These are phyloP conservation scores for Grammothele lineata DNA, from an alignment of 768 basidiomycete species.

Conservation along the genomic window DNA sequence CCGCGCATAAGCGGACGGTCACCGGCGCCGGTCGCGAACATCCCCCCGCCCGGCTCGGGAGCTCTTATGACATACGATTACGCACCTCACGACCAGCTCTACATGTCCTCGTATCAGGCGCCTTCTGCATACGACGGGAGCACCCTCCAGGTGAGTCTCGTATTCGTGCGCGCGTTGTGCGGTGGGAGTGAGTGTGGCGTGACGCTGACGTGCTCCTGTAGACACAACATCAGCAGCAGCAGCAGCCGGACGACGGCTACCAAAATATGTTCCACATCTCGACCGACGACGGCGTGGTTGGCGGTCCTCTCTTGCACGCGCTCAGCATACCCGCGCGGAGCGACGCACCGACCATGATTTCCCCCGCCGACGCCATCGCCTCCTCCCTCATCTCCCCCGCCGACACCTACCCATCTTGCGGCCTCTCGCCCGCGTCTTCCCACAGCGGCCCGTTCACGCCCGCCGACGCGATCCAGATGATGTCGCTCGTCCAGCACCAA, in stretches of 20 bases:
- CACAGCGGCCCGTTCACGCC: constrained; percentile 49
- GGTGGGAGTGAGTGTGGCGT: neutral
- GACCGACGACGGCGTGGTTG: constrained; percentile 1
- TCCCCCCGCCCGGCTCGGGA: constrained; percentile 32
- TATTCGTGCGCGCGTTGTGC: constrained; percentile 19
- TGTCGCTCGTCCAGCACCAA: constrained; percentile 27
- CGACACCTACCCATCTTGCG: constrained; percentile 44
- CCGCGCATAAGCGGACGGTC: constrained; percentile 60
- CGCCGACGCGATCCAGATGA: constrained; percentile 26
- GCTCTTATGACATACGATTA: constrained; percentile 50
- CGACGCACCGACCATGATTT: constrained; percentile 16
- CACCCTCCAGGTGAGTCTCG: constrained; percentile 41
- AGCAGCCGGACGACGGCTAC: constrained; percentile 6
- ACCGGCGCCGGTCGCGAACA: constrained; percentile 39
- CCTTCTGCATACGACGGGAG: constrained; percentile 25
- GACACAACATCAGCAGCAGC: neutral
- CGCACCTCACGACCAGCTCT: constrained; percentile 41
- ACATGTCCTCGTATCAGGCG: constrained; percentile 34
- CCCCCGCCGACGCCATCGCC: constrained; percentile 31
- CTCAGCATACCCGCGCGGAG: constrained; percentile 38
- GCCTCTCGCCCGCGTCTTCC: constrained; percentile 47
- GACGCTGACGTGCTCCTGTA: neutral
- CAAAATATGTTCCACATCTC: constrained; percentile 9
- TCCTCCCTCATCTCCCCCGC: constrained; percentile 45
- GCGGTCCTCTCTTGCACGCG: constrained; percentile 45